A percentile compares a stretch with the other conserved stretches of the same genome.
Conservation (phyloP, 192 early-diverging fungal species). For the Podila clonocystis region DNA sequence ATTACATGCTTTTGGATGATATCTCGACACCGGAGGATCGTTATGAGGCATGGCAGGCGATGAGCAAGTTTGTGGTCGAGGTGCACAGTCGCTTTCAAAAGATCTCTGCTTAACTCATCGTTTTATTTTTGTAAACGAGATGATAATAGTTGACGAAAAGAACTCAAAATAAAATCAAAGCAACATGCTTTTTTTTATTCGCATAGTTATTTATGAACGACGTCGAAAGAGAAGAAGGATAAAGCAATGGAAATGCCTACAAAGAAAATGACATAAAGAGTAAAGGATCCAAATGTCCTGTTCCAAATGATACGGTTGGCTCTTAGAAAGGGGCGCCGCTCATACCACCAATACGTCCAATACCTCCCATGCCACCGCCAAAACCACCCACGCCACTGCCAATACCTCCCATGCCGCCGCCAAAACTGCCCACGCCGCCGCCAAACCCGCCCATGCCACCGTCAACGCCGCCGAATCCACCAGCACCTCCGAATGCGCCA, state of each 20-base stretch:
- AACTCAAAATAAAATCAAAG: not conserved
- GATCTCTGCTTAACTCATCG: too few relatives aligned
- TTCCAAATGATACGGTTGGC: not conserved
- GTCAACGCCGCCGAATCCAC: too few relatives aligned
- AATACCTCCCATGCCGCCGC: not conserved
- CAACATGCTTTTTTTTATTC: not conserved
- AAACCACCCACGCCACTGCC: not conserved
- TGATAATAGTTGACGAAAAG: too few relatives aligned
- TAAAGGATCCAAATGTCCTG: not conserved
- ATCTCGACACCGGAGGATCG: constrained; percentile 20
- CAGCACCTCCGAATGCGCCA: not conserved
- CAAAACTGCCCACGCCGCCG: too few relatives aligned
- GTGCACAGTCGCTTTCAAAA: not conserved
- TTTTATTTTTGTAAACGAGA: not conserved
- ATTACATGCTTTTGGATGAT: constrained; percentile 27
- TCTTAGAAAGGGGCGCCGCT: not conserved
- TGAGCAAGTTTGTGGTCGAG: constrained; percentile 14
- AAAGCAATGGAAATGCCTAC: not conserved
- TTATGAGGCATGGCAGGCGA: not conserved
- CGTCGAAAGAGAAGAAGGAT: too few relatives aligned
- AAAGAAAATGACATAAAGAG: not conserved
- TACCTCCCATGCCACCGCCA: not conserved
- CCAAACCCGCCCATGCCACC: too few relatives aligned
- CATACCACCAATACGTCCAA: not conserved
- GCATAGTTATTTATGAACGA: not conserved